Evolutionary conservation across 768 basidiomycete species (phyloP).

Genomic region (Serendipita sp.): DNA sequence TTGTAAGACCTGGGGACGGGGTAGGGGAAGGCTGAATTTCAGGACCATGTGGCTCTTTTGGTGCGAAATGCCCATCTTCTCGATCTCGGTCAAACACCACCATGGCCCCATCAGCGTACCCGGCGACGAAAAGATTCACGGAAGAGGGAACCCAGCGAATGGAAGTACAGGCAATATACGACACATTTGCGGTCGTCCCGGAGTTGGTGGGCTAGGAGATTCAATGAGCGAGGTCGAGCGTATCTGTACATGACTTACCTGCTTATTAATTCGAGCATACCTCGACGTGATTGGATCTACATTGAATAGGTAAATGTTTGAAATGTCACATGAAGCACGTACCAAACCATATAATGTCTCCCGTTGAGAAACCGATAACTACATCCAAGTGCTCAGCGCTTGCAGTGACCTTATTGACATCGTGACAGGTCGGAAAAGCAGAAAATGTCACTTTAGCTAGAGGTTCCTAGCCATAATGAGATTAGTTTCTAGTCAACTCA

Average conservation of each 20-base stretch:
- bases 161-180: constrained; percentile 69
- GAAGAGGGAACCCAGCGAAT: constrained; percentile 79
- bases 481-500: neutral
- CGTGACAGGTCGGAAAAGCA: constrained; percentile 78
- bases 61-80: constrained; percentile 64
- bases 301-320: neutral
- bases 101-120: constrained; percentile 80
- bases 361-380: constrained; percentile 81
- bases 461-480: constrained; percentile 47
- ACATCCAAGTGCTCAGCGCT: constrained; percentile 69
- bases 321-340: constrained; percentile 14
- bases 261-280: constrained; percentile 79
- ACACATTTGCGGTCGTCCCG: constrained; percentile 46
- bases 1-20: constrained; percentile 10
- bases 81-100: constrained; percentile 84
- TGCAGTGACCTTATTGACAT: constrained; percentile 66
- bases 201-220: neutral
- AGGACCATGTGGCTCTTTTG: constrained; percentile 33
- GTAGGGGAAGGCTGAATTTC: constrained; percentile 17
- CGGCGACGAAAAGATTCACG: constrained; percentile 65
- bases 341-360: constrained; percentile 97
- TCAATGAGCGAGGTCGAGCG: neutral
- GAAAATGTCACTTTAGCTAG: constrained; percentile 74
- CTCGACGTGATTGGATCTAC: constrained; percentile 66
- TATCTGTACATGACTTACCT: constrained; percentile 29